These are phyloP conservation scores for Pontederia crassipes DNA, from an alignment of 176 grass and related monocot species.

Conservation along the genomic window DNA sequence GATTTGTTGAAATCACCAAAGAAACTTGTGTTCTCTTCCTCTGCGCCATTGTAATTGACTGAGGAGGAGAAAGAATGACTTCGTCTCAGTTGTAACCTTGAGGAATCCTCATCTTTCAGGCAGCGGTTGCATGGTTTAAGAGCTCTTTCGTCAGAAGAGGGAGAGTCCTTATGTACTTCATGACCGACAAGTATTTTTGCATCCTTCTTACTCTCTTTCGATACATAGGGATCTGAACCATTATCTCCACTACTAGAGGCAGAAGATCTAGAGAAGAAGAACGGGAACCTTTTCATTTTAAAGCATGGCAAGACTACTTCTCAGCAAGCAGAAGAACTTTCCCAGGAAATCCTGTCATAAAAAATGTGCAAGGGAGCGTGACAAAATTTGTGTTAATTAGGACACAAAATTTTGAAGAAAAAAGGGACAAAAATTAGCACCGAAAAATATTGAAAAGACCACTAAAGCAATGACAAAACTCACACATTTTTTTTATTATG, in stretches of 20 bases:
- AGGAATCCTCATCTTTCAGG: conserved; percentile 21
- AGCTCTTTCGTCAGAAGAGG: conserved; percentile 12
- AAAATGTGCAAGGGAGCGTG: no score
- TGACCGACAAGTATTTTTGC: conserved; percentile 16
- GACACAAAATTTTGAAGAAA: no score
- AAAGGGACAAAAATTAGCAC: no score
- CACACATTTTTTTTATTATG: no score
- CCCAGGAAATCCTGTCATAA: no score
- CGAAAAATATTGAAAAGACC: no score
- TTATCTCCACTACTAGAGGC: conserved; percentile 27
- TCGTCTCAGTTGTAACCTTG: conserved; percentile 35
- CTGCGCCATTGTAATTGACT: conserved; percentile 13
- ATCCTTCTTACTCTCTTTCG: conserved; percentile 21
- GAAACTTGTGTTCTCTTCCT: conserved; percentile 19
- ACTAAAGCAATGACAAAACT: no score
- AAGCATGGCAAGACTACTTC: background rate
- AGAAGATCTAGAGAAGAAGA: conserved; percentile 58
- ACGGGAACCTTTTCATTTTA: conserved; percentile 43
- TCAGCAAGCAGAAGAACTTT: no score
- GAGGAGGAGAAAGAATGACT: conserved; percentile 43
- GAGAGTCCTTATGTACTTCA: conserved; percentile 5
- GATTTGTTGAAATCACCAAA: background rate
- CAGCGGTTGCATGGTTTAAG: conserved; percentile 30
- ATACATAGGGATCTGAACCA: conserved; percentile 5
- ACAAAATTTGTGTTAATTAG: no score